phyloP scores from a whole-genome alignment of 179 eudicot genomes.

The Spergularia azorica region DNA sequence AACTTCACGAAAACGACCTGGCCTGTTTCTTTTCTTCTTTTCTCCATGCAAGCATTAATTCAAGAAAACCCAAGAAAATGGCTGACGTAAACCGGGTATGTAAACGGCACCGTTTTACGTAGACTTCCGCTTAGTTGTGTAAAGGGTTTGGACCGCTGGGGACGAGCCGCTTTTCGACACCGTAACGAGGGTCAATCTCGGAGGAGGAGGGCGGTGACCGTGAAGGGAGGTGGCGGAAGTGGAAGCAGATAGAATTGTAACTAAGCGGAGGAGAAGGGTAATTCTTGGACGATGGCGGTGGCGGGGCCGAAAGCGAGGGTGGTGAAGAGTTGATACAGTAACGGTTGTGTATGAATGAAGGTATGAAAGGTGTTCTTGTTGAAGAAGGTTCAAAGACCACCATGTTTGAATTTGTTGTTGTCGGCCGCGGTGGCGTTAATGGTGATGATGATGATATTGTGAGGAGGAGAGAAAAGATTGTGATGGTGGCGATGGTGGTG shows the following conservation, averaged over 20 bases:
- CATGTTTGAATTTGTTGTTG: slow-evolving; percentile 2
- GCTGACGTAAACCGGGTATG: neutral
- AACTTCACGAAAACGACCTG: slow-evolving; percentile 15
- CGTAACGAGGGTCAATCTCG: slow-evolving; percentile 66
- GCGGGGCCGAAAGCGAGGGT: too few species aligned
- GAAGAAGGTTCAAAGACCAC: neutral
- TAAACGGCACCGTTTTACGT: neutral
- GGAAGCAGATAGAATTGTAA: slow-evolving; percentile 23
- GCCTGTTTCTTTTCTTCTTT: neutral
- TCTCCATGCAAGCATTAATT: slow-evolving; percentile 10
- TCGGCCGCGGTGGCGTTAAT: neutral
- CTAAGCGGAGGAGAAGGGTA: too few species aligned
- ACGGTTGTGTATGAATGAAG: slow-evolving; percentile 24
- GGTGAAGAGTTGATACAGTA: slow-evolving; percentile 33
- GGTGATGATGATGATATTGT: neutral
- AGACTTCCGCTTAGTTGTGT: slow-evolving; percentile 42
- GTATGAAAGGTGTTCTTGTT: neutral
- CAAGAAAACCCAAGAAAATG: slow-evolving; percentile 22
- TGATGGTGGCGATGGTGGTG: neutral
- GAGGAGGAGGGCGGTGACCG: slow-evolving; percentile 18
- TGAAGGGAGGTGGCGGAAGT: slow-evolving; percentile 30
- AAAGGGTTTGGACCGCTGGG: slow-evolving; percentile 94
- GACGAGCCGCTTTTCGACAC: slow-evolving; percentile 74
- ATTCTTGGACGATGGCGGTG: too few species aligned
- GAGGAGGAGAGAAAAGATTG: neutral